Conservation (phyloP, 1,284 basidiomycete genomes). For the Trichosporon ovoides region DNA sequence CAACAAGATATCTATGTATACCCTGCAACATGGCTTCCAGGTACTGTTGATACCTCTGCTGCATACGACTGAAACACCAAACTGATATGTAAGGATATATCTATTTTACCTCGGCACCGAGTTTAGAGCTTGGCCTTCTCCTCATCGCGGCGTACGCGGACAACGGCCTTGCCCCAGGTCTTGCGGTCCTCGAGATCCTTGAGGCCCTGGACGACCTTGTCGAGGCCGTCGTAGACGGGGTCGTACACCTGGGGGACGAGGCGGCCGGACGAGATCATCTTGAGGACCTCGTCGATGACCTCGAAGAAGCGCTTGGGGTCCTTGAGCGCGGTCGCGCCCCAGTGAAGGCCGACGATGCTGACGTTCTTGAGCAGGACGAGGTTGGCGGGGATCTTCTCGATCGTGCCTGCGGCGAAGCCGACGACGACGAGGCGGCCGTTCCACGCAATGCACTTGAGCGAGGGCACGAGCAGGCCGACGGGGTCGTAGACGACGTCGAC, state of each 20-base stretch:
- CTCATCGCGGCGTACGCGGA: constrained; percentile 57
- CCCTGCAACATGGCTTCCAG: background rate
- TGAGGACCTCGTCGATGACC: constrained; percentile 71
- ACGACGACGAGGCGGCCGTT: constrained; percentile 86
- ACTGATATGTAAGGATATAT: constrained; percentile 3
- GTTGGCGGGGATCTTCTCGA: constrained; percentile 88
- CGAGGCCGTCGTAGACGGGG: constrained; percentile 66
- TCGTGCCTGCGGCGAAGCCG: constrained; percentile 79
- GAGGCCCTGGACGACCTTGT: constrained; percentile 28
- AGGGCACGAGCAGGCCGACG: constrained; percentile 54
- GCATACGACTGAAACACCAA: background rate
- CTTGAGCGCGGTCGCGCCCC: constrained; percentile 74
- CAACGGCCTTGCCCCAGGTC: constrained; percentile 88
- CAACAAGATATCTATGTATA: constrained; percentile 1
- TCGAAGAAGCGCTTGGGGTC: constrained; percentile 61
- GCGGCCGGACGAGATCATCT: constrained; percentile 63
- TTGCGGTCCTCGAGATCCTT: constrained; percentile 60
- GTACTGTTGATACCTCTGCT: background rate
- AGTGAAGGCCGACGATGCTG: constrained; percentile 73
- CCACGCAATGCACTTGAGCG: constrained; percentile 85
- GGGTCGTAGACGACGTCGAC: constrained; percentile 85
- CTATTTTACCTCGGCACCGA: background rate
- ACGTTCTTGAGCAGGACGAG: constrained; percentile 82
- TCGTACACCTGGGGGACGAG: constrained; percentile 69
- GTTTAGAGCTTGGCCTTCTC: constrained; percentile 23